Evolutionary conservation across 139 green algal genomes (phyloP).

Genomic region (Chlamydomonas sphaeroides): DNA sequence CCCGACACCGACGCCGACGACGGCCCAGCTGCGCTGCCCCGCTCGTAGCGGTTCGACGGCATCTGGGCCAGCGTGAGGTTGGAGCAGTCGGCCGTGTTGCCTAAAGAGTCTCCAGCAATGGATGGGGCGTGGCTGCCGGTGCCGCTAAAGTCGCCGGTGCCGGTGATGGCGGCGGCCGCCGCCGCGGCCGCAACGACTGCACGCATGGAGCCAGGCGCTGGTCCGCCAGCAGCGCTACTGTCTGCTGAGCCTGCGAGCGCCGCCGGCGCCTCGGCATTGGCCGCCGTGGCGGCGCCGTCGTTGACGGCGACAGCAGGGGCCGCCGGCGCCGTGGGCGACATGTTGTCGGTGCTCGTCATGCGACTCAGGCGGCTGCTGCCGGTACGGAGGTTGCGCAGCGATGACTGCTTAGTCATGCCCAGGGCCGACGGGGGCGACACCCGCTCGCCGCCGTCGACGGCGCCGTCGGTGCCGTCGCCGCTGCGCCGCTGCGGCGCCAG

Average conservation of each 20-base stretch:
- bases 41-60: not conserved
- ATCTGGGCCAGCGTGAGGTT: not conserved
- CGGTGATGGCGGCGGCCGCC: not conserved
- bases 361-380: constrained; percentile 16
- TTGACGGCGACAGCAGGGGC: not conserved
- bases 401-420: not conserved
- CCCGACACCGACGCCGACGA: not conserved
- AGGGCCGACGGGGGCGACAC: not conserved
- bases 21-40: not conserved
- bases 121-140: too few species aligned
- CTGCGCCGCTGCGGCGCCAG: not conserved
- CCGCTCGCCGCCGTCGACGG: not conserved
- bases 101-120: too few species aligned
- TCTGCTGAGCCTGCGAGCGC: too few species aligned
- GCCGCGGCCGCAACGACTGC: too few species aligned
- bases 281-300: too few species aligned
- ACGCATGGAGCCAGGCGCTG: too few species aligned
- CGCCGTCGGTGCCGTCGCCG: not conserved
- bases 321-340: too few species aligned
- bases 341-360: not conserved
- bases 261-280: too few species aligned
- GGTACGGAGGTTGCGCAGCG: not conserved
- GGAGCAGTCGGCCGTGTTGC: not conserved
- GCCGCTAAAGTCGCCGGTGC: not conserved
- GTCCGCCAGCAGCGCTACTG: too few species aligned